Evolutionary conservation across 2,329 filamentous ascomycete genomes (phyloP).

Genomic region (Xylaria sp.): DNA sequence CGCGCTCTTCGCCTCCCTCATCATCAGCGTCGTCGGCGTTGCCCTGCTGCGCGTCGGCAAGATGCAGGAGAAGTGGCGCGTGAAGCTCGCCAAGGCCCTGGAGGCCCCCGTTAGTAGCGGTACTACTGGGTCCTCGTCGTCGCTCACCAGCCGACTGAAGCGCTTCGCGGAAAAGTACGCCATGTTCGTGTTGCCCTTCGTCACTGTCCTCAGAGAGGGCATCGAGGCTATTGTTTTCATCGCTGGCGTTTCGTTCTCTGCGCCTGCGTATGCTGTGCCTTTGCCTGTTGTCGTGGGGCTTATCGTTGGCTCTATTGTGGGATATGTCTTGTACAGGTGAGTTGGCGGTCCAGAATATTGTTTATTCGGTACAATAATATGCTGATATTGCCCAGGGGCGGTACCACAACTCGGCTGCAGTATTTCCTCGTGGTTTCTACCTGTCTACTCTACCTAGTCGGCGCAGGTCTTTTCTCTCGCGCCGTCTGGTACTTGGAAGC

Average conservation of each 20-base stretch:
- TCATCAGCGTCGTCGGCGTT: conserved; percentile 84
- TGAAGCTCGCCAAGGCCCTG: conserved; percentile 79
- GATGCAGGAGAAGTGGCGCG: conserved; percentile 87
- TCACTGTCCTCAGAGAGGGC: conserved; percentile 88
- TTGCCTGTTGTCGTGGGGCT: conserved; percentile 80
- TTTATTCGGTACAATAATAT: neutral
- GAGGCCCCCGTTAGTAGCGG: conserved; percentile 62
- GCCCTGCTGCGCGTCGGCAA: conserved; percentile 84
- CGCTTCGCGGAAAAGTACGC: conserved; percentile 79
- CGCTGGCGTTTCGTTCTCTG: conserved; percentile 81
- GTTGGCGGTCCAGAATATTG: conserved; percentile 43
- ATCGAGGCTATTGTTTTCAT: conserved; percentile 89
- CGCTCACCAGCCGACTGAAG: conserved; percentile 62
- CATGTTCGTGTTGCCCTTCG: conserved; percentile 87
- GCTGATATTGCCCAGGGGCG: conserved; percentile 57
- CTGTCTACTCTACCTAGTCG: conserved; percentile 85
- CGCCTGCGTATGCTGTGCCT: conserved; percentile 80
- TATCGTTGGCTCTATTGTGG: conserved; percentile 72
- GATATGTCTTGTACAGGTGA: conserved; percentile 82
- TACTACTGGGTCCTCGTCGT: conserved; percentile 37
- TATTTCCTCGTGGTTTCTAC: conserved; percentile 85
- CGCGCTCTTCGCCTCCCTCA: conserved; percentile 76
- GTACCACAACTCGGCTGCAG: conserved; percentile 74
- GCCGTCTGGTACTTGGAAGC: conserved; percentile 80
- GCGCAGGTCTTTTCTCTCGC: conserved; percentile 82